phyloP scores from a whole-genome alignment of 148 eudicot species.

The Chenopodium quinoa region DNA sequence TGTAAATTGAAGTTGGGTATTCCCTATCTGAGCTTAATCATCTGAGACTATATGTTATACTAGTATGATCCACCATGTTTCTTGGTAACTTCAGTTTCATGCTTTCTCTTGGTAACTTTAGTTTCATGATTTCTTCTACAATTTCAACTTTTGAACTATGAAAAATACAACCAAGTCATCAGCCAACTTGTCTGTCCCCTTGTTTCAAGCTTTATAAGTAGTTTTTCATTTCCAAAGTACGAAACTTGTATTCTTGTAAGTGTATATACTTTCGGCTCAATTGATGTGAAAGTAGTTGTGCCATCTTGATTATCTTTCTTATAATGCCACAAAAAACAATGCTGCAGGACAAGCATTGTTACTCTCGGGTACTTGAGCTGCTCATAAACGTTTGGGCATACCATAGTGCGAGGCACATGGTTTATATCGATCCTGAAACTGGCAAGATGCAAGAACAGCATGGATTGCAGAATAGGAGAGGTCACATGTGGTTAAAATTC shows the following conservation, averaged over 20 bases:
- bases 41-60: not conserved
- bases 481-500: slow-evolving; percentile 90
- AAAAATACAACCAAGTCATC: not conserved
- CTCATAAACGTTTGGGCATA: slow-evolving; percentile 93
- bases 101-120: not conserved
- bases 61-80: not conserved
- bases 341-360: slow-evolving; percentile 92
- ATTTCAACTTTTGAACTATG: not conserved
- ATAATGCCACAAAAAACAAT: not conserved
- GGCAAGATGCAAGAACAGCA: slow-evolving; percentile 83
- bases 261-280: not conserved
- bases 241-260: not conserved
- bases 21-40: slow-evolving; percentile 55
- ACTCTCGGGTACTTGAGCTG: slow-evolving; percentile 83
- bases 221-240: not conserved
- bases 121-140: not conserved
- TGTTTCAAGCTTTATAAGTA: not conserved
- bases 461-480: slow-evolving; percentile 52
- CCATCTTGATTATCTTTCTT: not conserved
- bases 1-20: not conserved
- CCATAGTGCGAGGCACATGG: slow-evolving; percentile 79
- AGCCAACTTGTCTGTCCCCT: not conserved
- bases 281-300: not conserved
- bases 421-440: slow-evolving; percentile 64
- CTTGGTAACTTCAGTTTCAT: not conserved